Percentiles rank a stretch among this genome's conserved stretches.
Conservation (phyloP, 73 alveolate genomes). For the Tetrahymena malaccensis region DNA sequence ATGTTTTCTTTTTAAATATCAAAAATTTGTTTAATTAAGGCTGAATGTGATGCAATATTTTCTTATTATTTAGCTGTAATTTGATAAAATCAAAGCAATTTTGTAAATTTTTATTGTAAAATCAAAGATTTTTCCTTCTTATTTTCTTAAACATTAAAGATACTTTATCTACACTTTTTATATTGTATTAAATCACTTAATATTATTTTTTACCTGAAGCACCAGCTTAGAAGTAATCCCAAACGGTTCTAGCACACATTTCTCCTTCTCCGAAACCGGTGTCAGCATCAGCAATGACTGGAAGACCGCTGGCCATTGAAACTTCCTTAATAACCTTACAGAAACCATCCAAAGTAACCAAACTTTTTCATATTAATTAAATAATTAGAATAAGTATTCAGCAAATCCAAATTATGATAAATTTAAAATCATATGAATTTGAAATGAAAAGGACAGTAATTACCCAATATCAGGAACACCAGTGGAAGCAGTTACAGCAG, state of each 20-base stretch:
- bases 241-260: constrained; percentile 85
- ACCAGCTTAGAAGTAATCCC: constrained; percentile 69
- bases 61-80: neutral
- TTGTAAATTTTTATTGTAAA: neutral
- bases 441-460: neutral
- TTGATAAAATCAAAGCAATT: neutral
- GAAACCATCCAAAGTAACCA: constrained; percentile 62
- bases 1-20: neutral
- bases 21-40: neutral
- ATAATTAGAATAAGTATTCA: neutral
- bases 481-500: constrained; percentile 76
- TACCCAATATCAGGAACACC: constrained; percentile 94
- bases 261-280: constrained; percentile 93
- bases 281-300: constrained; percentile 92
- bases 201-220: constrained; percentile 81
- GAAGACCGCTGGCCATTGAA: constrained; percentile 59
- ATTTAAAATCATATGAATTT: neutral
- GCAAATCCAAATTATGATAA: neutral
- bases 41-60: neutral
- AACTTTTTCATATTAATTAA: neutral
- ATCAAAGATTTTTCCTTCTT: neutral
- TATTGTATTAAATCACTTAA: neutral
- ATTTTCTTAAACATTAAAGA: too few relatives aligned
- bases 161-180: constrained; percentile 7
- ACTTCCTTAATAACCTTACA: constrained; percentile 47